Evolutionary conservation across 306 rosid species (phyloP).

Genomic region (Malus orientalis): DNA sequence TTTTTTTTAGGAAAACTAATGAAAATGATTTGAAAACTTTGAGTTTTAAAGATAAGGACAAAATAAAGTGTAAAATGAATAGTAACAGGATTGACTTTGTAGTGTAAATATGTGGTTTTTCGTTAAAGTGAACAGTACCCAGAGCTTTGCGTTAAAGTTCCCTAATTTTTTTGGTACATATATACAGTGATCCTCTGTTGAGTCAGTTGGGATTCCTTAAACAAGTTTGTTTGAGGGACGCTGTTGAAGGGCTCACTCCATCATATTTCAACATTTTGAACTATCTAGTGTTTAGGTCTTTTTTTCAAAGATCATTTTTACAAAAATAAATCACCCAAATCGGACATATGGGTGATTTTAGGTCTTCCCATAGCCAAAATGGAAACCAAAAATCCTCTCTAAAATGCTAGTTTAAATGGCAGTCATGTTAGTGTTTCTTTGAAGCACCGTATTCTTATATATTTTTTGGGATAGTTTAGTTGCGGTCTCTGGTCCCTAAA

Average conservation of each 20-base stretch:
- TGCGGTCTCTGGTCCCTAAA: too few species aligned
- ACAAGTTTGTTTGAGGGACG: not conserved
- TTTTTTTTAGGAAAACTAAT: too few species aligned
- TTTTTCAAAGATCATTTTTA: not conserved
- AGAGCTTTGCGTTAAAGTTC: too few species aligned
- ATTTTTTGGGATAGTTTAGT: too few species aligned
- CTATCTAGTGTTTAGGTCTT: not conserved
- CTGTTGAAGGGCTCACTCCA: not conserved
- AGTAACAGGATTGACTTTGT: too few species aligned
- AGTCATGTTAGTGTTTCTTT: not conserved
- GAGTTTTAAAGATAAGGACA: too few species aligned
- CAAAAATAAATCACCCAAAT: not conserved
- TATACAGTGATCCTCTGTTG: not conserved
- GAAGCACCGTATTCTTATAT: not conserved
- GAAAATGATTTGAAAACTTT: too few species aligned
- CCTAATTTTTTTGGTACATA: not conserved
- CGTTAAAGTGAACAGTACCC: too few species aligned
- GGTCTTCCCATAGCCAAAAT: not conserved
- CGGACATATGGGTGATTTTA: not conserved
- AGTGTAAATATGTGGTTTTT: too few species aligned
- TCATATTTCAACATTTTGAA: not conserved
- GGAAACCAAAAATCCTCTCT: not conserved
- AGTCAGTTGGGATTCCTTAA: not conserved
- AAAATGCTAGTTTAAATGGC: not conserved
- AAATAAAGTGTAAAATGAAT: too few species aligned